A percentile compares a stretch with the other conserved stretches of the same genome.
phyloP scores from a whole-genome alignment of 768 basidiomycete genomes.

The Dacryopinax primogenitus region DNA sequence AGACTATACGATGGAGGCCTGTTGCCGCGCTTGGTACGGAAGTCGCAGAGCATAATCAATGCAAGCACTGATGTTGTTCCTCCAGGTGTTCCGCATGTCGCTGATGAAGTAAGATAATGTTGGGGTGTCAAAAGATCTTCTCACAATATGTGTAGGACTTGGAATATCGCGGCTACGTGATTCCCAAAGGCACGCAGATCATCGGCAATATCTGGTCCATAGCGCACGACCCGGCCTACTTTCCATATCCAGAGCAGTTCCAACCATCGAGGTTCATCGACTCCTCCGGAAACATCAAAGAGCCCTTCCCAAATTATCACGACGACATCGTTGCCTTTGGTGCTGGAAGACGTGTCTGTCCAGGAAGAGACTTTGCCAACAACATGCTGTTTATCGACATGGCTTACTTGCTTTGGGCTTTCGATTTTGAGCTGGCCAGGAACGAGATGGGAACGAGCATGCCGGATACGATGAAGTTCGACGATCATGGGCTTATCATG shows the following conservation, averaged over 20 bases:
- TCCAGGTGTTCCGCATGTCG: background rate
- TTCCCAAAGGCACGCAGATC: background rate
- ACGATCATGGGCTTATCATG: background rate
- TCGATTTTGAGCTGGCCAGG: background rate
- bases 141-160: background rate
- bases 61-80: background rate
- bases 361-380: slow-evolving; percentile 2
- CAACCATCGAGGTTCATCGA: slow-evolving; percentile 7
- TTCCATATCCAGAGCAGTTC: slow-evolving; percentile 9
- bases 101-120: background rate
- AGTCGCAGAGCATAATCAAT: background rate
- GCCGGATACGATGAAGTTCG: background rate
- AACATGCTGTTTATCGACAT: slow-evolving; percentile 1
- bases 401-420: slow-evolving; percentile 7
- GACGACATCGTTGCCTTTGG: slow-evolving; percentile 10
- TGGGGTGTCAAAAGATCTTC: background rate
- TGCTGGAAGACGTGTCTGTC: slow-evolving; percentile 13
- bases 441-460: background rate
- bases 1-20: background rate
- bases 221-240: slow-evolving; percentile 4
- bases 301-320: slow-evolving; percentile 1
- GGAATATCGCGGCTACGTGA: background rate
- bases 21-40: background rate
- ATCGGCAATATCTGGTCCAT: slow-evolving; percentile 1
- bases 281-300: background rate